These are phyloP conservation scores for Tetragonia tetragonoides DNA, from an alignment of 148 eudicot species.

Conservation along the genomic window DNA sequence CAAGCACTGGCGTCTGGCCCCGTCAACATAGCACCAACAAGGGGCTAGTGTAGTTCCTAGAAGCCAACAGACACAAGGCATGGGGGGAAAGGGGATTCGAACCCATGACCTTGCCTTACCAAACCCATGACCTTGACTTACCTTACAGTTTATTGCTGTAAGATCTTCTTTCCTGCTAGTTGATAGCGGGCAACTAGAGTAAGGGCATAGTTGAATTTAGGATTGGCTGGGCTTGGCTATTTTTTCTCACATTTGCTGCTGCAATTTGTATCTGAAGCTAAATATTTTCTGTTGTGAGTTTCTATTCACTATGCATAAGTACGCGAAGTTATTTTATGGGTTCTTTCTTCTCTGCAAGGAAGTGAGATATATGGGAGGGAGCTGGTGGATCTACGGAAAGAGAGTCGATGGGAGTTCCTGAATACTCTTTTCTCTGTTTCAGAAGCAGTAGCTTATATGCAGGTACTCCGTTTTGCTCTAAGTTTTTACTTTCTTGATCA, in stretches of 20 bases:
- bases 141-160: not conserved
- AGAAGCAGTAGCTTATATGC: slow-evolving; percentile 99
- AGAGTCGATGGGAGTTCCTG: slow-evolving; percentile 94
- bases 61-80: no score
- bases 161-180: not conserved
- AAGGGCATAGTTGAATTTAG: not conserved
- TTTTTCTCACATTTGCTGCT: slow-evolving; percentile 2
- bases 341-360: slow-evolving; percentile 53
- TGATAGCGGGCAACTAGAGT: not conserved
- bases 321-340: slow-evolving; percentile 22
- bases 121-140: no score
- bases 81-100: no score
- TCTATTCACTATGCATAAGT: not conserved
- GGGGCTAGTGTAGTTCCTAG: no score
- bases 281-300: not conserved
- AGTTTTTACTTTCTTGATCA: not conserved
- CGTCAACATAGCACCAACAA: no score
- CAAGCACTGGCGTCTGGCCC: no score
- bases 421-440: slow-evolving; percentile 95
- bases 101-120: no score
- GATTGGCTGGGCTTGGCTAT: not conserved
- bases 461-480: slow-evolving; percentile 43
- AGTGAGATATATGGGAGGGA: slow-evolving; percentile 99
- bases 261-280: slow-evolving; percentile 6
- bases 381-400: slow-evolving; percentile 90